These are phyloP conservation scores for Aeminium ludgeri DNA, from an alignment of 495 filamentous ascomycete species.

Conservation along the genomic window DNA sequence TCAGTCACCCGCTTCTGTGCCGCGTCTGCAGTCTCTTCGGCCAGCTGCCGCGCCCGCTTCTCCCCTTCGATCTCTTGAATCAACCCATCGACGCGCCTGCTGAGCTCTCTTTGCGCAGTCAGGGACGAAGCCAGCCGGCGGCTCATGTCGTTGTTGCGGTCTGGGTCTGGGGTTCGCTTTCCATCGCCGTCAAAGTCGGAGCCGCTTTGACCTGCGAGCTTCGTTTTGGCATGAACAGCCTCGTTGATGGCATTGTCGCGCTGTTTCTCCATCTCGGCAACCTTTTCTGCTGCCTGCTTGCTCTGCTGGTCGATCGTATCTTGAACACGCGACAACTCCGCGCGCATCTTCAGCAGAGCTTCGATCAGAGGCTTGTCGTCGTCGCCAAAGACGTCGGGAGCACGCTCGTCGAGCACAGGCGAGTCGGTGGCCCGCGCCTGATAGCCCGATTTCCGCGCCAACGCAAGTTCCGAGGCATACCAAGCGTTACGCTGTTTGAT, in stretches of 20 bases:
- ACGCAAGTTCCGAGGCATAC: slow-evolving; percentile 86
- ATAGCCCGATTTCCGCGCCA: slow-evolving; percentile 81
- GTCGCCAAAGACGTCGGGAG: slow-evolving; percentile 62
- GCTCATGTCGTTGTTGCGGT: slow-evolving; percentile 60
- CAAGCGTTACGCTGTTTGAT: slow-evolving; percentile 78
- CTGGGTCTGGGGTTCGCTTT: slow-evolving; percentile 34
- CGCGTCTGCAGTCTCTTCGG: slow-evolving; percentile 73
- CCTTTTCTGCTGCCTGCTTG: slow-evolving; percentile 62
- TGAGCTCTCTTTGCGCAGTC: slow-evolving; percentile 58
- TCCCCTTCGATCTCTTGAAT: slow-evolving; percentile 61
- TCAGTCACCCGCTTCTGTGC: slow-evolving; percentile 69
- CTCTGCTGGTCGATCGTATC: slow-evolving; percentile 73
- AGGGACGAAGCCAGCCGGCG: slow-evolving; percentile 68
- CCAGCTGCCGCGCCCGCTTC: slow-evolving; percentile 57
- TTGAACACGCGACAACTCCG: slow-evolving; percentile 71
- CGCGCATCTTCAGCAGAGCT: slow-evolving; percentile 77
- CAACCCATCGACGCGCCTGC: slow-evolving; percentile 48
- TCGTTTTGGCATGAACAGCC: slow-evolving; percentile 86
- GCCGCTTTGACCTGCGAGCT: slow-evolving; percentile 65
- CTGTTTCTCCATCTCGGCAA: slow-evolving; percentile 86
- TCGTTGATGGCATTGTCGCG: slow-evolving; percentile 81
- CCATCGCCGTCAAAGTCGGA: slow-evolving; percentile 58
- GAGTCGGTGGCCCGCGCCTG: slow-evolving; percentile 48
- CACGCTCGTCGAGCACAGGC: slow-evolving; percentile 58
- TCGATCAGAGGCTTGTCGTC: slow-evolving; percentile 86